Base-by-base conservation (phyloP, 2,329 filamentous ascomycete genomes). In the Thermomyces lanuginosus region DNA sequence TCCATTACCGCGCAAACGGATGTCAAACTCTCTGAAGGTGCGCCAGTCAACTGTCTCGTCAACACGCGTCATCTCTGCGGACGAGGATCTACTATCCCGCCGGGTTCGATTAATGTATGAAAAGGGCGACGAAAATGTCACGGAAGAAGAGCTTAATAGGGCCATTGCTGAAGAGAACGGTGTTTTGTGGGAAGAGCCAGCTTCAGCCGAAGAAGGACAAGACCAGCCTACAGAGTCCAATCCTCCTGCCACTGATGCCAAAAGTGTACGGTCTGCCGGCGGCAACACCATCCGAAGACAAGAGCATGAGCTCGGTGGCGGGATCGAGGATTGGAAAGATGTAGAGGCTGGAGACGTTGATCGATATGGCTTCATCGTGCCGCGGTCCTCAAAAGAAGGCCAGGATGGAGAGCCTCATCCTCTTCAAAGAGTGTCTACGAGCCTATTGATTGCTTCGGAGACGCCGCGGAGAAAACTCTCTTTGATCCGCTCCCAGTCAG, bases 71-170 rank as follows among this genome's bases (percentile, higher is more conserved):
- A 58, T 75, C 16, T 75, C 71, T n/a, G 55, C 66, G 2, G 70
- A 75, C 38, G 71, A 75, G 43, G 69, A 70, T 40, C 63, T 65
- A 42, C 52, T 74, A 32, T 74, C 70, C 16, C 62, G 66, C 34
- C 67, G 67, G 35, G 69, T 76, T 18, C 60, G 71, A 16, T 56
- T 66, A 35, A 74, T 74, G 68, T 76, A 74, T 42, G 64, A 67
- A 35, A 61, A 64, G 34, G 69, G 69, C 4, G 62, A 71, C 30
- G 69, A 72, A 34, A 60, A 57, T 16, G 63, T 64, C 18, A 49
- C 45, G 5, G 55, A 58, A 27, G 43, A 46, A 2, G 53, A 60
- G 29, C 38, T 58, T 15, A 46, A 46, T 24, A 44, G 44, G 29
- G 38, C 53, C 22, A 38, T 55, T 32, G 44, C 53, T 30, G 29